These are phyloP conservation scores for Kalaharituber pfeilii DNA, from an alignment of 2,329 filamentous ascomycete genomes.

Conservation along the genomic window DNA sequence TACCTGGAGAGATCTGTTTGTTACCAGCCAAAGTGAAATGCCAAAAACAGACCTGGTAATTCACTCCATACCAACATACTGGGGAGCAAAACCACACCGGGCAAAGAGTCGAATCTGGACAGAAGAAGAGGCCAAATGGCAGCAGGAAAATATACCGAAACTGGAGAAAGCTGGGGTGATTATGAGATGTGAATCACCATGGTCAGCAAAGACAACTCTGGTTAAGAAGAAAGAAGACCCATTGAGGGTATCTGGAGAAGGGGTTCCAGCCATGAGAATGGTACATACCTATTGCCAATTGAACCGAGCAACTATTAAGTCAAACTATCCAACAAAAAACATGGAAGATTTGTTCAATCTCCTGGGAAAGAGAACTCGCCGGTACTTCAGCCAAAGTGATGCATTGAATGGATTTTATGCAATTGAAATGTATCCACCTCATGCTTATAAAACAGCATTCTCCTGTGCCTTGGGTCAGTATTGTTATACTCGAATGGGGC, in stretches of 20 bases:
- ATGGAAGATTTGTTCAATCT: not conserved
- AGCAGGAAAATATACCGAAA: not conserved
- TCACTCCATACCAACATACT: too few relatives aligned
- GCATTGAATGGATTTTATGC: not conserved
- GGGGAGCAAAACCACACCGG: too few relatives aligned
- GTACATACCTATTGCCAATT: not conserved
- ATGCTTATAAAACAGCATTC: not conserved
- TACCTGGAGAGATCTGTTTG: too few relatives aligned
- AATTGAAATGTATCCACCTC: not conserved
- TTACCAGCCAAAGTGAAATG: too few relatives aligned
- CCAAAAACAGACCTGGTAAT: too few relatives aligned
- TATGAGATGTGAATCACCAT: not conserved
- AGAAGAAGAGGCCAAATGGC: not conserved
- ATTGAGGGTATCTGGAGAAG: too few relatives aligned
- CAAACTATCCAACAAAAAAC: not conserved
- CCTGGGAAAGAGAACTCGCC: not conserved
- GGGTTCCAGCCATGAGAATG: not conserved
- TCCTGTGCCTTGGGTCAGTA: not conserved
- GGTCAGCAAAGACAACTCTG: not conserved
- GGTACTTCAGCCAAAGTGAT: not conserved
- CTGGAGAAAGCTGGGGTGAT: not conserved
- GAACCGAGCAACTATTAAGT: not conserved
- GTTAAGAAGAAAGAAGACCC: not conserved
- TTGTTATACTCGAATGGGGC: not conserved
- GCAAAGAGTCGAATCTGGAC: too few relatives aligned